Base-by-base conservation (phyloP, 1,284 basidiomycete species). In the Hymenochaete sp. region DNA sequence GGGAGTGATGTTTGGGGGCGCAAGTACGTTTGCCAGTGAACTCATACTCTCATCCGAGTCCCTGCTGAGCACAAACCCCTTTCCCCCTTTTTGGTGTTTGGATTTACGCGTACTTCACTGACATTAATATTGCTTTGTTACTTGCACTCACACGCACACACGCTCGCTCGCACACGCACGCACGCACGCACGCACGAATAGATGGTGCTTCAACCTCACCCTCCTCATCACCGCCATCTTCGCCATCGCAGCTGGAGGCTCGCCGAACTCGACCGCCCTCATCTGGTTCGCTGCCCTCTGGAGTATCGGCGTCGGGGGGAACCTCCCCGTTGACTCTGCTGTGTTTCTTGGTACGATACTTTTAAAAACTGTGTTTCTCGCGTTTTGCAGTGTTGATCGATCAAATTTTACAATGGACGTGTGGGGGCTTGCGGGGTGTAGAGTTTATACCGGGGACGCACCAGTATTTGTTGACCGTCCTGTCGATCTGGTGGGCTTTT, bases 401-500 rank as follows among this genome's bases (percentile, higher is more conserved):
- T n/a, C n/a, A n/a, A n/a, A n/a, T n/a, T n/a, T n/a, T n/a, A n/a
- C n/a, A n/a, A n/a, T n/a, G n/a, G n/a, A n/a, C n/a, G n/a, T n/a
- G n/a, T n/a, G n/a, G n/a, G n/a, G n/a, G n/a, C n/a, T n/a, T n/a
- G n/a, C n/a, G 22, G 5, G n/a, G 40, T 2, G 21, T 18, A 76
- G 81, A 83, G 54, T 80, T 81, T 45, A 58, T 82, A 0, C 82
- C 82, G 0, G 73, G 69, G 7, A 72, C 73, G 13, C 79, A 82
- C 53, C 82, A 83, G 49, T 83, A 79, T 52, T 68, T 83, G 7
- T 62, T 84, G 14, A 82, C 82, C 0, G 62, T 82, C 16, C 65
- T 85, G 4, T 79, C 79, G 0, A 74, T 82, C 18, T 85, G 77
- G 77, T 85, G 81, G 80, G 71, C 72, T 3, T 68, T 83, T 53